These are phyloP conservation scores for Danielozyma ontarioensis DNA, from an alignment of 805 yeast genomes.

Conservation along the genomic window DNA sequence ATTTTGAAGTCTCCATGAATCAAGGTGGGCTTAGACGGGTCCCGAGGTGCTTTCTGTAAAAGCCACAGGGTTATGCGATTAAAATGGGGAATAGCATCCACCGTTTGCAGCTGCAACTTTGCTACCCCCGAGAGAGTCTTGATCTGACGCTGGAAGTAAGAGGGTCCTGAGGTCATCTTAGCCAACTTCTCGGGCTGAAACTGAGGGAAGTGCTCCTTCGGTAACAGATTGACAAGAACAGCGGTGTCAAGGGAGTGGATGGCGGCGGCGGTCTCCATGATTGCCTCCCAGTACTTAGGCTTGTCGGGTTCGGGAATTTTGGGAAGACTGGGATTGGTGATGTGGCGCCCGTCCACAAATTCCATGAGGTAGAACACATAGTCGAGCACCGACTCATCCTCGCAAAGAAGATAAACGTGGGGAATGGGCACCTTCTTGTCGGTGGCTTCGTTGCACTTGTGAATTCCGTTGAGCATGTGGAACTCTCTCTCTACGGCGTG, in stretches of 20 bases:
- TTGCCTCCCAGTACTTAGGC: constrained; percentile 40
- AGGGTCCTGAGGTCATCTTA: constrained; percentile 8
- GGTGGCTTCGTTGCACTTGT: constrained; percentile 18
- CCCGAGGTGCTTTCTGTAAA: constrained; percentile 39
- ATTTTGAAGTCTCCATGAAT: constrained; percentile 64
- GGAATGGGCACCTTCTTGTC: constrained; percentile 48
- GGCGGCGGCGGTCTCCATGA: constrained; percentile 42
- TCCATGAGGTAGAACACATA: constrained; percentile 59
- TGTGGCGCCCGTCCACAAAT: constrained; percentile 50
- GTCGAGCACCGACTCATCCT: constrained; percentile 50
- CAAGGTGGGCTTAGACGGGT: constrained; percentile 38
- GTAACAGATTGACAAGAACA: constrained; percentile 38
- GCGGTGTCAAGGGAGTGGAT: constrained; percentile 47
- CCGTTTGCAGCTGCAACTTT: constrained; percentile 28
- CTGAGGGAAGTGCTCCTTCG: constrained; percentile 41
- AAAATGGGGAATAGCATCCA: constrained; percentile 46
- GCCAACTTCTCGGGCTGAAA: constrained; percentile 20
- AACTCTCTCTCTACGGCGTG: constrained; percentile 63
- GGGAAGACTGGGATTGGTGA: constrained; percentile 48
- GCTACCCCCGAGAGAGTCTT: constrained; percentile 42
- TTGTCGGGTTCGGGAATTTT: constrained; percentile 22
- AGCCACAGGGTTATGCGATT: constrained; percentile 39
- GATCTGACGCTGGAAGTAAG: constrained; percentile 52
- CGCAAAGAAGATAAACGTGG: constrained; percentile 45
- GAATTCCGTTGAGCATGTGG: constrained; percentile 40